Base-by-base conservation (phyloP, 2,329 filamentous ascomycete species). In the Ceratocystis destructans region DNA sequence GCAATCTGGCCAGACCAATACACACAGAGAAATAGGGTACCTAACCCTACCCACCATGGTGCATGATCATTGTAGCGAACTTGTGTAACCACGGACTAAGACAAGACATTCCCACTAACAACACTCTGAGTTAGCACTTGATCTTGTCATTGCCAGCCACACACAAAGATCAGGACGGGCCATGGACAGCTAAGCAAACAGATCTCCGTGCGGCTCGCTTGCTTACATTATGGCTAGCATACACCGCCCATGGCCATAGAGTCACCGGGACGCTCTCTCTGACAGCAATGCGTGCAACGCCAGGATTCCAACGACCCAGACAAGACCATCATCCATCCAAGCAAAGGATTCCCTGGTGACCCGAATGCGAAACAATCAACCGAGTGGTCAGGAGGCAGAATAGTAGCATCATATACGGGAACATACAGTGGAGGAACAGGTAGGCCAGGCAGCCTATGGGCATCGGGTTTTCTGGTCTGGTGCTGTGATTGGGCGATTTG, bases 1-100 rank as follows among this genome's bases (percentile, higher is more conserved):
- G 55, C 55, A 59, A 59, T 59, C 55, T 59, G 55, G 55, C 55
- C 55, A 59, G 55, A 59, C 55, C 25, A 33, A 7, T 3, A 7
- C n/a, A 28, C 3, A 0, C 28, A 28, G 1, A 28, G 28, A 28
- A 5, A 5, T 5, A 59, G 55, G 55, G 55, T 59, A n/a, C 1
- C 0, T 33, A 37, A 59, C 55, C 55, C 50, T 55, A 55, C 1
- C 2, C 22, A 22, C 12, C 4, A n/a, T 3, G 0, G 7, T 20
- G 12, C 20, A 8, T 59, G 15, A 37, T 17, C 25, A 3, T 5
- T 25, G 8, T 12, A 1, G 28, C 12, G 5, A 59, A 17, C 3
- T 8, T 15, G 55, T 59, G 55, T 59, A 59, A 59, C 55, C 55
- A 33, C 4, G 5, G 8, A 20, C 5, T 0, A 31, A 6, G 17